Evolutionary conservation across 768 basidiomycete species (phyloP), one percentile per base, ranked within the genome.

Genomic region (Russula olivacea): DNA sequence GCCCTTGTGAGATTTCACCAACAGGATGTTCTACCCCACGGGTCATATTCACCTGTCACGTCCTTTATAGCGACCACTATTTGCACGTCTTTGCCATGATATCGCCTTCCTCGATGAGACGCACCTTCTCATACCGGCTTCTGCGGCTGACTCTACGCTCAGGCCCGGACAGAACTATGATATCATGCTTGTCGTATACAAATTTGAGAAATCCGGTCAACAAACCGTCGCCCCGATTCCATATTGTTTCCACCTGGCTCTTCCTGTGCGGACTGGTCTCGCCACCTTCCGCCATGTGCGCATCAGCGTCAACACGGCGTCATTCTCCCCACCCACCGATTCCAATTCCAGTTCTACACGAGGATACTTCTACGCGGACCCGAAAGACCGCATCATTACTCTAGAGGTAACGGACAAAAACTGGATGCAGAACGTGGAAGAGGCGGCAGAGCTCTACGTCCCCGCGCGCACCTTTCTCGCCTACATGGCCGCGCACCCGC

Each of bases 391-490:
- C 21, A 60, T 64, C 28, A 41, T 64, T 19, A 12, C 54, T 23
- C 23, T 64, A 10, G 63, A 64, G 14, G 54, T 64, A 19, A 45
- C 48, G 14, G 58, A 64, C 54, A 34, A 30, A 14, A 60, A 64
- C 58, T 64, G 58, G 48, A 11, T 60, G 21, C 63, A 55, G 12
- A n/a, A 15, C 12, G 43, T 10, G 28, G 63, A 50, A 15, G 58
- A 55, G 40, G 28, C 48, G 1, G 58, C 53, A 0, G 58, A 59
- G 48, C 54, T 64, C 11, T 45, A 60, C 41, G 53, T 48, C 8
- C 63, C 53, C 23, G 53, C 19, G 5, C 53, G 48, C 40, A 64
- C 63, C 30, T 64, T 64, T 40, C 63, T 64, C 32, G 12, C 47
- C 10, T 59, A 64, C 30, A 59, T 64, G 7, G 58, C 53, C 19